Percentiles rank a stretch among this genome's conserved stretches.
phyloP scores from a whole-genome alignment of 495 filamentous ascomycete species.

The Lophium mytilinum region DNA sequence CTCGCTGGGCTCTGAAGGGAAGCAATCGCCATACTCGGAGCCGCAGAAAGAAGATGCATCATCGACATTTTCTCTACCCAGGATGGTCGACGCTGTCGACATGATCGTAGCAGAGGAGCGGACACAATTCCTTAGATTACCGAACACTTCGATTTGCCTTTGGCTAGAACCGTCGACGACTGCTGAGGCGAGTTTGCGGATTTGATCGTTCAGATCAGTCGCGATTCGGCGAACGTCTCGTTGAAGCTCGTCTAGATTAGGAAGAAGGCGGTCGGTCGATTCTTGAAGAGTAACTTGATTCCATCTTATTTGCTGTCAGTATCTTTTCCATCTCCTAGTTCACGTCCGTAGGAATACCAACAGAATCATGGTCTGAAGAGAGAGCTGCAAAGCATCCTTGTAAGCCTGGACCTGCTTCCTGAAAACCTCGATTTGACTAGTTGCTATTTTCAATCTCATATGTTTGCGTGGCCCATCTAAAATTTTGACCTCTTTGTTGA shows the following conservation, averaged over 20 bases:
- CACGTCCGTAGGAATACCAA: not conserved
- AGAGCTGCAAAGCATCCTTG: not conserved
- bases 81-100: slow-evolving; percentile 14
- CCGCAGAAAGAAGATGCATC: slow-evolving; percentile 1
- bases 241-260: not conserved
- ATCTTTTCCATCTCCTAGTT: not conserved
- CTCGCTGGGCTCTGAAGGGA: slow-evolving; percentile 2
- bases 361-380: not conserved
- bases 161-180: not conserved
- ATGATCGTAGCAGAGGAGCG: slow-evolving; percentile 16
- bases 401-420: not conserved
- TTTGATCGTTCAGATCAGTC: not conserved
- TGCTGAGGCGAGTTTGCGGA: slow-evolving; percentile 6
- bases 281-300: not conserved
- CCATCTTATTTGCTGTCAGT: not conserved
- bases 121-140: slow-evolving; percentile 17
- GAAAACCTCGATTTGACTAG: not conserved
- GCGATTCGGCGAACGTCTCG: not conserved
- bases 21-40: slow-evolving; percentile 16
- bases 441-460: not conserved
- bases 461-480: not conserved
- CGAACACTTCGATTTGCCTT: slow-evolving; percentile 6
- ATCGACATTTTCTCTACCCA: slow-evolving; percentile 1
- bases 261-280: not conserved
- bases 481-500: not conserved